Conservation (phyloP, 441 rosid species). For the Monsonia emarginata region DNA sequence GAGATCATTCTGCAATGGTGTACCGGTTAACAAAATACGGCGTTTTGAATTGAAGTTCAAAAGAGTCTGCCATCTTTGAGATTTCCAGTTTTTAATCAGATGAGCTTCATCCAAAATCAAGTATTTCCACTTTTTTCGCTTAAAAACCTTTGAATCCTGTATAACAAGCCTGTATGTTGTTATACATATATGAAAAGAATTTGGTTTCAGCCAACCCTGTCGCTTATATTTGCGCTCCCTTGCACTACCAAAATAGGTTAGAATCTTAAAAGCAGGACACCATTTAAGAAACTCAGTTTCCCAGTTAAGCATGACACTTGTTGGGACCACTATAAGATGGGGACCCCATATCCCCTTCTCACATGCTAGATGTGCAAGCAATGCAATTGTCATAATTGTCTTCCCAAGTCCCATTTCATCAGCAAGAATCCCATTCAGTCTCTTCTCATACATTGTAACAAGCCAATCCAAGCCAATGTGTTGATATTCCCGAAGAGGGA, state of each 20-base stretch:
- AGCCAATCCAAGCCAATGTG: constrained; percentile 99
- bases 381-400: constrained; percentile 97
- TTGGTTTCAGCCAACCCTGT: constrained; percentile 99
- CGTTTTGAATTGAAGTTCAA: constrained; percentile 95
- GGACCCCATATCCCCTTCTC: constrained; percentile 99
- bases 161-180: constrained; percentile 94
- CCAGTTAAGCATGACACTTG: constrained; percentile 99
- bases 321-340: constrained; percentile 98
- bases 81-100: constrained; percentile 99
- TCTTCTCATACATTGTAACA: constrained; percentile 95
- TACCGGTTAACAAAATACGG: constrained; percentile 90
- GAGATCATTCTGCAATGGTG: constrained; percentile 98
- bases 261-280: constrained; percentile 99
- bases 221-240: constrained; percentile 92
- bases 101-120: constrained; percentile 99
- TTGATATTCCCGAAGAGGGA: constrained; percentile 95
- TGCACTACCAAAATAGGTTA: constrained; percentile 98
- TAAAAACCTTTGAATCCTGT: constrained; percentile 93
- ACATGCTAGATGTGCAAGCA: constrained; percentile 95
- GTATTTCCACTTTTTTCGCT: constrained; percentile 99
- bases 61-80: constrained; percentile 99
- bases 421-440: constrained; percentile 94
- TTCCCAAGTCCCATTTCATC: constrained; percentile 99
- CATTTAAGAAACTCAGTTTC: constrained; percentile 99
- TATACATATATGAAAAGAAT: constrained; percentile 92